Base-by-base conservation (phyloP, 495 filamentous ascomycete genomes). In the Sabuloglossum arenarium region DNA sequence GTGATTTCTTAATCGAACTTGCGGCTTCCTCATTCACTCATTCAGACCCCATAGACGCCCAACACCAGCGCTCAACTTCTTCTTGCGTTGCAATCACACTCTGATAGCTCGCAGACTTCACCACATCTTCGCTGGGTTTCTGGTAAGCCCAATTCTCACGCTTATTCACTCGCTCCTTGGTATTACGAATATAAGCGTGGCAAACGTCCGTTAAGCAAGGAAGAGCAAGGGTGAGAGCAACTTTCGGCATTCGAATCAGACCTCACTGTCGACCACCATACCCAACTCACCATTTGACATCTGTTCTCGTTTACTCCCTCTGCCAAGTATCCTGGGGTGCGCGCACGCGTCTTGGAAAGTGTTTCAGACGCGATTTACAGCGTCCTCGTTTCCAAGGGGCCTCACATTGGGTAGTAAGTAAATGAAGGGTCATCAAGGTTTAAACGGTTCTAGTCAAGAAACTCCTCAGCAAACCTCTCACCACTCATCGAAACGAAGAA, bases 381-480 rank as follows among this genome's bases (percentile, higher is more conserved):
- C 47, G 47, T 51, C 28, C 47, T 27, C 1, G 24, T 16, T 23
- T 30, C 24, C 47, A 11, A 51, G 47, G 47, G 47, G 47, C 21
- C 47, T 51, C 39, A 10, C 19, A 43, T 43, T 43, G 19, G 39
- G 47, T 5, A 51, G 47, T 28, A 23, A 29, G 47, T 51, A 51
- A 51, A 51, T 51, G 47, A 51, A 28, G 47, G 47, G 28, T 51
- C 47, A 51, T 11, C 23, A 51, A 30, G 47, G 23, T 10, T 14
- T 27, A 51, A 14, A 30, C 47, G 21, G 47, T 51, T 51, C 47
- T 19, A 29, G 47, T 51, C 10, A 51, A 51, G 28, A 51, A 6
- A 51, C 5, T 51, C 25, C 47, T 51, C 47, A 51, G 25, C 47
- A 56, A 25, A 45, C 55, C 21, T 32, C 32, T 46, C 55, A 56